Evolutionary conservation across 148 eudicot species (phyloP).

Genomic region (Silene uniflora): DNA sequence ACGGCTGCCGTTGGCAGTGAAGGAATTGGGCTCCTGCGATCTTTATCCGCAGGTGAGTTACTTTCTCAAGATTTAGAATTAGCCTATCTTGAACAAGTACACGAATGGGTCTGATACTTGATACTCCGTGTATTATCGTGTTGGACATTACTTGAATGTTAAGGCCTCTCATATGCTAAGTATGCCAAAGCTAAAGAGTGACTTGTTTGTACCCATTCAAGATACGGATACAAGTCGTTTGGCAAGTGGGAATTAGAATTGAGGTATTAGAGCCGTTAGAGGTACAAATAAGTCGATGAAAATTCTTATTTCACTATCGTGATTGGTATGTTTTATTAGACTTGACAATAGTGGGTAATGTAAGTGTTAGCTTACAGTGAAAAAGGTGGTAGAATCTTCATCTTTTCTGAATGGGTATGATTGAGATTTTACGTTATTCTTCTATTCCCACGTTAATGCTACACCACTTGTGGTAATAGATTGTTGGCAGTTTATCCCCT

Average conservation of each 20-base stretch:
- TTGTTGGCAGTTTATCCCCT: not conserved
- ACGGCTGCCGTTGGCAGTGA: conserved; percentile 81
- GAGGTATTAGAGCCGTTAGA: not conserved
- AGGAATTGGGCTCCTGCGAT: conserved; percentile 94
- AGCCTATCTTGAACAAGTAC: not conserved
- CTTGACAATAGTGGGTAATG: not conserved
- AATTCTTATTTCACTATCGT: not conserved
- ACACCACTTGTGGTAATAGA: not conserved
- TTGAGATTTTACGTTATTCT: not conserved
- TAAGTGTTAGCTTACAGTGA: not conserved
- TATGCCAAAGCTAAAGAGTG: not conserved
- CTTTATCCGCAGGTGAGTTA: conserved; percentile 88
- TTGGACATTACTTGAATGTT: not conserved
- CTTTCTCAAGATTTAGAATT: not conserved
- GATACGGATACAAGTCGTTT: not conserved
- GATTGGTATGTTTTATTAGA: not conserved
- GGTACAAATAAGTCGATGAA: not conserved
- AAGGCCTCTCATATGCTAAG: not conserved
- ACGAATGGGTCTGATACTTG: not conserved
- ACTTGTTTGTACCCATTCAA: not conserved
- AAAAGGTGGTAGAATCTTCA: not conserved
- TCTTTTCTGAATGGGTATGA: not conserved
- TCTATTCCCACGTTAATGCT: not conserved
- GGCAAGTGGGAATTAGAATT: not conserved
- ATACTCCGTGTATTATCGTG: not conserved